Evolutionary conservation across 345 rosid species (phyloP).

Genomic region (Firmiana major): DNA sequence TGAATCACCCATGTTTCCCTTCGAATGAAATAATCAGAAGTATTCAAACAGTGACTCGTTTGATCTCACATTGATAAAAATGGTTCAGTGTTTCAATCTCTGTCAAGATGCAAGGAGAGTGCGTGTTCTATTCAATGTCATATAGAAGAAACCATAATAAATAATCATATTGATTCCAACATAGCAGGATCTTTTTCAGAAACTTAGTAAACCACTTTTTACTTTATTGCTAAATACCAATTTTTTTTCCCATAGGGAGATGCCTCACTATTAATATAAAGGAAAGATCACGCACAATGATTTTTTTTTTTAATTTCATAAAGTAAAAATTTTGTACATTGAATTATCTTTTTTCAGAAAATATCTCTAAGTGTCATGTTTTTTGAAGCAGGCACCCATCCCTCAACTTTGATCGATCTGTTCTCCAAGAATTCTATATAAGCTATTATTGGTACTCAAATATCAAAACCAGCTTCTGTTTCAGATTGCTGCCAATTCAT

Average conservation of each 20-base stretch:
- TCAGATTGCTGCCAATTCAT: slow-evolving; percentile 98
- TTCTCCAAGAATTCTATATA: slow-evolving; percentile 69
- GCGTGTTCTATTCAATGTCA: background rate
- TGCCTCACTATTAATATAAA: too few relatives aligned
- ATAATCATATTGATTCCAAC: background rate
- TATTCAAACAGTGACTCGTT: background rate
- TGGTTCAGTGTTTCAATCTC: background rate
- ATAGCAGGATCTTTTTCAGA: background rate
- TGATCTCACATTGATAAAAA: background rate
- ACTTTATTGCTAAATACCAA: background rate
- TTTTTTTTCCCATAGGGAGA: background rate
- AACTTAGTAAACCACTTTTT: background rate
- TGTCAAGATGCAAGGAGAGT: background rate
- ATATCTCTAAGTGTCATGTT: slow-evolving; percentile 62
- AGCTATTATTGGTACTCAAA: slow-evolving; percentile 72
- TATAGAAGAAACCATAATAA: background rate
- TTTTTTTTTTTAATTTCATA: too few relatives aligned
- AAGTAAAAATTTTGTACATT: too few relatives aligned
- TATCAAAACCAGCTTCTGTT: slow-evolving; percentile 94
- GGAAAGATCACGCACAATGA: too few relatives aligned
- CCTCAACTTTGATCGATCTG: slow-evolving; percentile 85
- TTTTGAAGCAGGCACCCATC: slow-evolving; percentile 90
- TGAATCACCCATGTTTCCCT: background rate
- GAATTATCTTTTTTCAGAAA: too few relatives aligned
- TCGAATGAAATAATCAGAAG: background rate